phyloP scores from a whole-genome alignment of 2,329 filamentous ascomycete species.

The Coniochaeta sp. region DNA sequence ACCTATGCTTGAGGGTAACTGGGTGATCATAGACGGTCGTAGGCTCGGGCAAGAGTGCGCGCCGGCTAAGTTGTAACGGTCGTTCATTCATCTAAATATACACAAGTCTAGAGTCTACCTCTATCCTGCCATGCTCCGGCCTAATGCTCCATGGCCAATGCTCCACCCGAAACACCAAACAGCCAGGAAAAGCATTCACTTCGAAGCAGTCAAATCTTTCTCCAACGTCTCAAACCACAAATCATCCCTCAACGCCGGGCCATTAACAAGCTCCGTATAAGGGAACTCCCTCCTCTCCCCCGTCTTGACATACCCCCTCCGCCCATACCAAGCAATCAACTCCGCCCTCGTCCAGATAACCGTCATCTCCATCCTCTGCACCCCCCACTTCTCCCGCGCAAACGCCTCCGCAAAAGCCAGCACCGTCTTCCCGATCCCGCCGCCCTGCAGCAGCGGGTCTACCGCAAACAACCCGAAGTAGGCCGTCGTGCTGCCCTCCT shows the following conservation, averaged over 20 bases:
- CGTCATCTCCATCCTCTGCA: constrained; percentile 30
- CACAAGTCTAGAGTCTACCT: too few relatives aligned
- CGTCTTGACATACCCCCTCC: constrained; percentile 33
- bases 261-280: constrained; percentile 27
- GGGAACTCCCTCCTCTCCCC: constrained; percentile 35
- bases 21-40: too few relatives aligned
- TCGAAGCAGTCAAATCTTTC: constrained; percentile 24
- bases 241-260: constrained; percentile 31
- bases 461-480: constrained; percentile 45
- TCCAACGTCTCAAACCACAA: constrained; percentile 33
- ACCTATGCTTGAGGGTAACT: not conserved
- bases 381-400: constrained; percentile 24
- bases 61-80: too few relatives aligned
- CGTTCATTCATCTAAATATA: not conserved
- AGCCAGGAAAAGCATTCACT: not conserved
- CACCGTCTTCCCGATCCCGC: constrained; percentile 34
- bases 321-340: constrained; percentile 37
- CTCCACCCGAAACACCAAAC: too few relatives aligned
- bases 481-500: constrained; percentile 17
- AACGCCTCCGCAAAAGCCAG: constrained; percentile 33
- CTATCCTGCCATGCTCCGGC: too few relatives aligned
- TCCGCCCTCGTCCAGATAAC: constrained; percentile 36
- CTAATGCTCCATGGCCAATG: too few relatives aligned
- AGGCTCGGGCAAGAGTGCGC: too few relatives aligned
- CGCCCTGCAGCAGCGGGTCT: constrained; percentile 31